A percentile compares a stretch with the other conserved stretches of the same genome.
phyloP scores from a whole-genome alignment of 768 basidiomycete species.

The Rhodotorula babjevae region DNA sequence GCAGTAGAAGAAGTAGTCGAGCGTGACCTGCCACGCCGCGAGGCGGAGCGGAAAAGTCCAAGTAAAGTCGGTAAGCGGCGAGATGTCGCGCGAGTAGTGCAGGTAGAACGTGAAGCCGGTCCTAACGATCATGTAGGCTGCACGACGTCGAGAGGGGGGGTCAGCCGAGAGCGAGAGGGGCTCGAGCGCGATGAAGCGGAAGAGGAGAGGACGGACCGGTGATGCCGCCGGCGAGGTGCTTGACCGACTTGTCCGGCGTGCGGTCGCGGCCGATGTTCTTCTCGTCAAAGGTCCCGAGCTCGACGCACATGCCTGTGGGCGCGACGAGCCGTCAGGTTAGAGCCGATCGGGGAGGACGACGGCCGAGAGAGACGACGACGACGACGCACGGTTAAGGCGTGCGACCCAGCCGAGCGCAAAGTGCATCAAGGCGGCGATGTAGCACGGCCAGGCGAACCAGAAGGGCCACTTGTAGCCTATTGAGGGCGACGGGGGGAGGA shows the following conservation, averaged over 20 bases:
- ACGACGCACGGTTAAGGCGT: conserved; percentile 6
- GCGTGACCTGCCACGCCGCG: conserved; percentile 17
- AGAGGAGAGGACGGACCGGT: conserved; percentile 1
- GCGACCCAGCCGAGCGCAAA: conserved; percentile 18
- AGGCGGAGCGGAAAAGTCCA: conserved; percentile 17
- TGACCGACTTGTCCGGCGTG: conserved; percentile 33
- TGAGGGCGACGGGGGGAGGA: neutral
- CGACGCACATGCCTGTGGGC: conserved; percentile 22
- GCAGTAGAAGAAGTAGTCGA: conserved; percentile 33
- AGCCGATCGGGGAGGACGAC: too few relatives aligned
- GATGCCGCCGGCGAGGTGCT: conserved; percentile 16
- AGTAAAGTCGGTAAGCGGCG: conserved; percentile 1
- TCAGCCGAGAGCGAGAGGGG: too few relatives aligned
- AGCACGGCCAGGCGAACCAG: conserved; percentile 19
- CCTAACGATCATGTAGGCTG: conserved; percentile 29
- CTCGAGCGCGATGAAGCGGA: neutral
- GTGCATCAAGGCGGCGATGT: conserved; percentile 8
- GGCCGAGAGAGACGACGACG: too few relatives aligned
- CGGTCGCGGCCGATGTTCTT: conserved; percentile 30
- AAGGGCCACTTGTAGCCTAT: conserved; percentile 25
- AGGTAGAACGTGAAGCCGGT: conserved; percentile 14
- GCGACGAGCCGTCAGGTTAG: too few relatives aligned
- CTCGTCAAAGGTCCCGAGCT: conserved; percentile 29
- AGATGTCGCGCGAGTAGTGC: conserved; percentile 9
- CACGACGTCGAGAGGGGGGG: too few relatives aligned